Evolutionary conservation across 352 stramenopile species (phyloP).

Genomic region (Phytophthora fragariaefolia): DNA sequence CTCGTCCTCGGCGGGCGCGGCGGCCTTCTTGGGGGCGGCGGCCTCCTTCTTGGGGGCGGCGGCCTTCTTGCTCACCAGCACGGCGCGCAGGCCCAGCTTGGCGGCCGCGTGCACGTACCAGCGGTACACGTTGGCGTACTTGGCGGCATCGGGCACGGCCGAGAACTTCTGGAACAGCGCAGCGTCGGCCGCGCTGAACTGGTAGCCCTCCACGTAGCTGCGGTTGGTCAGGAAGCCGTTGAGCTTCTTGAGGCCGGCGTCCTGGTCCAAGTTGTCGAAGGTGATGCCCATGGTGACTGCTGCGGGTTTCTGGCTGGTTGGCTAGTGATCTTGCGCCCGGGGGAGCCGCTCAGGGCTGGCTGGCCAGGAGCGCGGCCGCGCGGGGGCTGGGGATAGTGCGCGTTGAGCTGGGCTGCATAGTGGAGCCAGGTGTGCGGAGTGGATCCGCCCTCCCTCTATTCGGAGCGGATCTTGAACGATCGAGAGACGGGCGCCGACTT

Average conservation of each 20-base stretch:
- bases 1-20: constrained; percentile 25
- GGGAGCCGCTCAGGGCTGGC: constrained; percentile 27
- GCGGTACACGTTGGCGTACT: constrained; percentile 71
- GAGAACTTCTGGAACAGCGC: constrained; percentile 62
- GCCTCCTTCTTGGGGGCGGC: constrained; percentile 25
- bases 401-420: constrained; percentile 23
- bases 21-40: constrained; percentile 34
- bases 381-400: constrained; percentile 11
- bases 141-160: constrained; percentile 49
- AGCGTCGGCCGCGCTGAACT: constrained; percentile 71
- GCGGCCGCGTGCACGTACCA: constrained; percentile 74
- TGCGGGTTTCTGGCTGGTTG: constrained; percentile 19
- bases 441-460: constrained; percentile 7
- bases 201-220: constrained; percentile 83
- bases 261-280: constrained; percentile 71
- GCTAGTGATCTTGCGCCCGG: constrained; percentile 31
- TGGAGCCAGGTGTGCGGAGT: constrained; percentile 23
- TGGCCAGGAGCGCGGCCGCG: constrained; percentile 35
- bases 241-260: constrained; percentile 75
- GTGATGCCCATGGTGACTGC: constrained; percentile 54
- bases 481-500: too few species aligned
- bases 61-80: constrained; percentile 38
- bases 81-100: constrained; percentile 59
- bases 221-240: constrained; percentile 83
- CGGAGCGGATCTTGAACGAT: constrained; percentile 10